Base-by-base conservation (phyloP, 352 stramenopile species). In the Pythium phragmiticola region DNA sequence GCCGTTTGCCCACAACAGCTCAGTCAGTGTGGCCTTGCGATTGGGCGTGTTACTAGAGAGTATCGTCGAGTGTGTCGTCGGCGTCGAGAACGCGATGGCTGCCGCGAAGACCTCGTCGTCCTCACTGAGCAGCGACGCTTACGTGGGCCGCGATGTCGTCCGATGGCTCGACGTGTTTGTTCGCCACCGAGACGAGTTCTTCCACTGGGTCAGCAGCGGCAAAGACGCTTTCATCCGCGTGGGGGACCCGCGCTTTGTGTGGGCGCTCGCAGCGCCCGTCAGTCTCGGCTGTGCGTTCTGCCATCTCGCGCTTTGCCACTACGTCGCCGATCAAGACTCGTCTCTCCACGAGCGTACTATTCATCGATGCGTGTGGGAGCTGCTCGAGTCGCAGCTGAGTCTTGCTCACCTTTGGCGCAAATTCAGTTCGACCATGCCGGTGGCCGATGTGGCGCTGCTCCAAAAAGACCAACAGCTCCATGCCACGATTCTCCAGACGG, bases 261-360 rank as follows among this genome's bases (percentile, higher is more conserved):
- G 52, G 65, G 34, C 58, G 5, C 14, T 72, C 21, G 58, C 59
- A 13, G 53, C 58, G n/a, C 52, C 59, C 7, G 49, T 72, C 3
- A 63, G 58, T 17, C 39, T 72, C 0, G 59, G 56, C 11, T 65
- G 45, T 41, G 59, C 58, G 4, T 67, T 72, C n/a, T 72, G 59
- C 41, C 49, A 48, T 11, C 51, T 70, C 16, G 45, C 41, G 17
- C 39, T 70, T 21, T 45, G 57, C 7, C 36, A 19, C 4, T 30
- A 43, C 28, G 16, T 70, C 33, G 43, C 54, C 23, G 7, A 16
- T 3, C 26, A 30, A 2, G 17, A 30, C 16, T n/a, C 17, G 4
- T 17, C 23, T 5, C 26, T 30, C 26, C 26, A 30, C 3, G 12
- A 2, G 11, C 2, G 7, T 17, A 3, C 0, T 1, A 53, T 28